These are phyloP conservation scores for Cinnamomum micranthum DNA, from an alignment of 164 flowering plant species.

Conservation along the genomic window DNA sequence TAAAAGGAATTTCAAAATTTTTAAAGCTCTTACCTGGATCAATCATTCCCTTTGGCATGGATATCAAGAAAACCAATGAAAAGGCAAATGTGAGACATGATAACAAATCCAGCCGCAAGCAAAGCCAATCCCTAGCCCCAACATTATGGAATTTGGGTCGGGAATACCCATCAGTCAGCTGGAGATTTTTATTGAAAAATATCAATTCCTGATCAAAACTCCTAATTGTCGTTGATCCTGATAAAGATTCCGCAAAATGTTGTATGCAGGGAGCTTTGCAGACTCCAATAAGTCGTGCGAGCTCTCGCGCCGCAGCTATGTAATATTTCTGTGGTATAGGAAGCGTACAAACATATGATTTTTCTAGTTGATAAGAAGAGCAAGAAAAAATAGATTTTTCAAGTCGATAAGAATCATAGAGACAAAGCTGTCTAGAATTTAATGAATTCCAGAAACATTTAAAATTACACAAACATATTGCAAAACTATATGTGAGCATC, in stretches of 20 bases:
- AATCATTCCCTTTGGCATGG: conserved; percentile 33
- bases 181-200: conserved; percentile 26
- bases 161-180: conserved; percentile 27
- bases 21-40: conserved; percentile 28
- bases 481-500: neutral
- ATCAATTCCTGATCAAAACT: conserved; percentile 35
- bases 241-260: conserved; percentile 41
- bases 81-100: conserved; percentile 35
- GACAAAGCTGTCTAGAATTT: neutral
- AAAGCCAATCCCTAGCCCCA: conserved; percentile 40
- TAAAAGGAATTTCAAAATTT: neutral
- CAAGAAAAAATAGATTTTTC: neutral
- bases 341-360: neutral
- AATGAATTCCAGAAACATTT: neutral
- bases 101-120: conserved; percentile 38
- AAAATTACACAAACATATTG: neutral
- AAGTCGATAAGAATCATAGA: neutral
- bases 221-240: conserved; percentile 42
- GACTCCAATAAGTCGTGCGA: conserved; percentile 32
- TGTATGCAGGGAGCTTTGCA: conserved; percentile 42
- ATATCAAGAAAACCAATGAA: conserved; percentile 33
- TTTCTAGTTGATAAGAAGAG: too few relatives aligned
- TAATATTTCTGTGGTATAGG: conserved; percentile 33
- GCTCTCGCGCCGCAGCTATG: conserved; percentile 27
- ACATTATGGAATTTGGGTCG: conserved; percentile 30